Base-by-base conservation (phyloP, 2,329 filamentous ascomycete genomes). In the Fonsecaea pedrosoi region DNA sequence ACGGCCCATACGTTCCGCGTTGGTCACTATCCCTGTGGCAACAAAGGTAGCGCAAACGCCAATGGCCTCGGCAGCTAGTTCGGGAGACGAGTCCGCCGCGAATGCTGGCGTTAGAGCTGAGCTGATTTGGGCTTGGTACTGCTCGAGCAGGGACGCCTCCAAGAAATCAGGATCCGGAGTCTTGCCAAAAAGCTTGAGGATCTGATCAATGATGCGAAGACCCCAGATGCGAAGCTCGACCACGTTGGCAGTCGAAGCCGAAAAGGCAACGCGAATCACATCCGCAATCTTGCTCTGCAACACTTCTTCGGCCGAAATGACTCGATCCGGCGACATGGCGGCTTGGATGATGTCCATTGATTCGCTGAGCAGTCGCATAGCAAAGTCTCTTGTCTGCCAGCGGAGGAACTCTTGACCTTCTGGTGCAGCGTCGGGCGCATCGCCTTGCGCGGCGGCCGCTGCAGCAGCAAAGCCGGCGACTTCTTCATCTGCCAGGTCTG, bases 41-140 rank as follows among this genome's bases (percentile, higher is more conserved):
- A 99, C 96, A 79, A 99, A 99, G 1, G 92, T 93, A n/a, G 94
- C 95, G 75, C 95, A 99, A 6, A 99, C 95, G 74, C 96, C 96
- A 70, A 99, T 92, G 15, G 96, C 95, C 76, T 97, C 94, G 0
- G 95, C 94, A 7, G 95, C 96, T 15, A 99, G 84, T 77, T 99
- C 95, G 0, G 96, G 94, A 0, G 94, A 97, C 0, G 95, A 99
- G 77, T 99, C 95, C 3, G 90, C 90, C 0, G 95, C 94, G 79
- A 99, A 99, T 0, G 95, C 96, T 3, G 95, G 95, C 0, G 96
- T 99, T 68, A 99, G 84, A 0, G 95, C 95, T 18, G 95, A 98
- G 74, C 94, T 94, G 76, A 99, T 99, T 76, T 99, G 95, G 4
- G 95, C 95, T 79, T 99, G 96, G 75, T 99, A 99, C 78, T 99